phyloP scores from a whole-genome alignment of 805 yeast species.

The Nakazawaea pomicola region DNA sequence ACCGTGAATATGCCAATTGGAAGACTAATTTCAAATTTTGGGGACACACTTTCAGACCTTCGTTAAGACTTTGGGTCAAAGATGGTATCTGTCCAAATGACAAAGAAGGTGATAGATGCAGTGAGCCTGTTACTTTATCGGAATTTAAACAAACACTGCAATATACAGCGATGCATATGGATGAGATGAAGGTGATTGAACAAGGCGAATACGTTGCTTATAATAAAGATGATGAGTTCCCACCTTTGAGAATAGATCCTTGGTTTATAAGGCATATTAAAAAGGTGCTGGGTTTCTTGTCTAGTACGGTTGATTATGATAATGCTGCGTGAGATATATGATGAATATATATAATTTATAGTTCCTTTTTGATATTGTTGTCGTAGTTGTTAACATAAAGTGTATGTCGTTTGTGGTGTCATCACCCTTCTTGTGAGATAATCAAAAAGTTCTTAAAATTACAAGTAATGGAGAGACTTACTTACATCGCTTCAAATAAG shows the following conservation, averaged over 20 bases:
- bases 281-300: slow-evolving; percentile 1
- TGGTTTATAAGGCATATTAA: slow-evolving; percentile 15
- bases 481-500: no score
- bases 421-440: no score
- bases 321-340: slow-evolving; percentile 4
- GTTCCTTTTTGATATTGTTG: no score
- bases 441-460: no score
- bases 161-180: slow-evolving; percentile 24
- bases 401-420: no score
- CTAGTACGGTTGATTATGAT: slow-evolving; percentile 2
- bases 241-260: slow-evolving; percentile 15
- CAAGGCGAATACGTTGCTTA: slow-evolving; percentile 9
- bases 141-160: slow-evolving; percentile 27
- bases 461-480: no score
- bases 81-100: slow-evolving; percentile 23
- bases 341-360: not conserved
- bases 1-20: slow-evolving; percentile 42
- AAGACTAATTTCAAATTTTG: slow-evolving; percentile 31
- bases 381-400: no score
- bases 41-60: slow-evolving; percentile 41
- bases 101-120: slow-evolving; percentile 24
- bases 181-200: slow-evolving; percentile 21
- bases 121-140: slow-evolving; percentile 23
- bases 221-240: slow-evolving; percentile 11
- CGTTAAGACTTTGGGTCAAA: slow-evolving; percentile 53